A percentile compares a stretch with the other conserved stretches of the same genome.
These are phyloP conservation scores for Leucosporidium yakuticum DNA, from an alignment of 768 basidiomycete species.

Conservation along the genomic window DNA sequence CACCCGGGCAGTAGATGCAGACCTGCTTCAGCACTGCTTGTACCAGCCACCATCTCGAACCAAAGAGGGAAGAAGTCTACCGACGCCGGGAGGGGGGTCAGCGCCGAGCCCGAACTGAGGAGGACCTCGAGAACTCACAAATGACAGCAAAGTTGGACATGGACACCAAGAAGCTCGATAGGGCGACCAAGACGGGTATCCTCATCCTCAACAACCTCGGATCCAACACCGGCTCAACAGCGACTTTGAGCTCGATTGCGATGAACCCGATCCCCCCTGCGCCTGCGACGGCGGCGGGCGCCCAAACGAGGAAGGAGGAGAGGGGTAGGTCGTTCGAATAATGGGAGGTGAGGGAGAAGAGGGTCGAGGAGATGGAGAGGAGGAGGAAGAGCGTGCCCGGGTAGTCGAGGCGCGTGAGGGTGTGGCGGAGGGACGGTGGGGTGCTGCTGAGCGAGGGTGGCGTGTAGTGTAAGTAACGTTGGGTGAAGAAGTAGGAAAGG, in stretches of 20 bases:
- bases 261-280: constrained; percentile 60
- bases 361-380: constrained; percentile 38
- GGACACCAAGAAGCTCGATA: constrained; percentile 72
- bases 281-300: constrained; percentile 57
- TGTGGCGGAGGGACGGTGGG: constrained; percentile 21
- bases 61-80: constrained; percentile 10
- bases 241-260: constrained; percentile 68
- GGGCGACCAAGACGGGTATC: constrained; percentile 65
- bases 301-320: constrained; percentile 55
- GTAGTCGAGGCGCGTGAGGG: constrained; percentile 63
- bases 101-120: too few relatives aligned
- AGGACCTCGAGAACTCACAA: background rate
- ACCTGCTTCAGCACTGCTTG: constrained; percentile 43
- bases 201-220: constrained; percentile 51
- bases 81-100: too few relatives aligned
- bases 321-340: constrained; percentile 41
- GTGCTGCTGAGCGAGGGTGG: constrained; percentile 47
- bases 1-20: constrained; percentile 55
- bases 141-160: constrained; percentile 57
- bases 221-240: constrained; percentile 85
- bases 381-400: constrained; percentile 77
- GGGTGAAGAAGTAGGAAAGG: constrained; percentile 65
- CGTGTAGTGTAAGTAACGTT: constrained; percentile 68
- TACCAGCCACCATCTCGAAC: constrained; percentile 11
- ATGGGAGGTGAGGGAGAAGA: constrained; percentile 42